Base-by-base conservation (phyloP, 1,139 yeast genomes). In the Candida mesenterica region DNA sequence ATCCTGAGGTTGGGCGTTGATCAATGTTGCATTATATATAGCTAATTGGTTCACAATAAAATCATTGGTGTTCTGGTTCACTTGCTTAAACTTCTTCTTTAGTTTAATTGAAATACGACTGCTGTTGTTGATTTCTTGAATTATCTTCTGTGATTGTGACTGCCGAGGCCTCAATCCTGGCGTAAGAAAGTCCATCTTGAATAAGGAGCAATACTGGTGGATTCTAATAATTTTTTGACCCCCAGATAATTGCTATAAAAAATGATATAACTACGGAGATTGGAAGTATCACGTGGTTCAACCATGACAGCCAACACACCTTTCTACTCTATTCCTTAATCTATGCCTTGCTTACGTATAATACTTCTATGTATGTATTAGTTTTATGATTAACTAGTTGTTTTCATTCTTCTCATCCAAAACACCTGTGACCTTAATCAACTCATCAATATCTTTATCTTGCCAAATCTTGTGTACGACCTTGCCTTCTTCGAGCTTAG, bases 401-500 rank as follows among this genome's bases (percentile, higher is more conserved):
- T 12, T 17, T 14, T 50, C 54, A 30, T 52, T 58, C 46, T 63
- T 64, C 36, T 67, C 69, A 35, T 68, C 73, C 46, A 79, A 72
- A 29, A 87, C 78, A 9, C 95, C 96, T 28, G 84, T 69, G 48
- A 79, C 81, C 55, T 80, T 78, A 52, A 92, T 75, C 57, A 90
- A 69, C 33, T 62, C 65, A 48, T 88, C 92, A 46, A 92, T 82
- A 47, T 88, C 95, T 13, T 66, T 61, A 15, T 89, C 92, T 42
- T 65, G 75, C 92, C 95, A 92, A 49, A 90, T 78, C 61, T 79
- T 82, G 51, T 82, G 84, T 38, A 72, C 58, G 15, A 84, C 69
- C 43, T 77, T 69, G 29, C 79, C 83, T 24, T 66, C 62, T 31
- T 56, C 53, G 37, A 61, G 61, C 48, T 70, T 65, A 23, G 77